Evolutionary conservation across 2,329 filamentous ascomycete species (phyloP).

Genomic region (Penicillium sp.): DNA sequence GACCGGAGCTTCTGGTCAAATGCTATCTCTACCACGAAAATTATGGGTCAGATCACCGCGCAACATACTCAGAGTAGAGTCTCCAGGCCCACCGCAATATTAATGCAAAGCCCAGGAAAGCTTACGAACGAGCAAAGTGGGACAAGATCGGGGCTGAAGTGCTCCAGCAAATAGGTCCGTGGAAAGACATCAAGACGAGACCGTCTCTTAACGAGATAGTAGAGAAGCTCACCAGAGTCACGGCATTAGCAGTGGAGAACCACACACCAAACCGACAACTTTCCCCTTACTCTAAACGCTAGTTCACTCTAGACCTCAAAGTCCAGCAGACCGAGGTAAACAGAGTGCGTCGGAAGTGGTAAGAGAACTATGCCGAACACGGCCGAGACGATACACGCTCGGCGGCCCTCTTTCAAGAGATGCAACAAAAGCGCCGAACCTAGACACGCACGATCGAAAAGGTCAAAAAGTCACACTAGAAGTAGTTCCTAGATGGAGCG

Average conservation of each 20-base stretch:
- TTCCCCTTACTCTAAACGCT: conserved; percentile 29
- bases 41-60: conserved; percentile 32
- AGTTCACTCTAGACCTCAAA: conserved; percentile 32
- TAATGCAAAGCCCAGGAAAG: conserved; percentile 10
- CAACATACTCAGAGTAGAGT: conserved; percentile 31
- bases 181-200: conserved; percentile 15
- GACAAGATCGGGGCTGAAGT: conserved; percentile 13
- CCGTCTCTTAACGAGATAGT: conserved; percentile 17
- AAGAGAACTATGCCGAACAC: conserved; percentile 2
- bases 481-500: neutral
- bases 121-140: conserved; percentile 25
- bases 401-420: no score
- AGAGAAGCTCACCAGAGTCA: conserved; percentile 9
- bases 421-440: conserved; percentile 16
- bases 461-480: no score
- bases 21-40: conserved; percentile 35
- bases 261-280: conserved; percentile 21
- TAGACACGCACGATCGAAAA: conserved; percentile 26
- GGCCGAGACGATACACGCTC: no score
- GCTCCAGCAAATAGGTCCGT: conserved; percentile 1
- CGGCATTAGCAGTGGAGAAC: conserved; percentile 20
- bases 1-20: conserved; percentile 25
- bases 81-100: conserved; percentile 17
- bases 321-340: conserved; percentile 18
- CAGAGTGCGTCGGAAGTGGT: neutral